A percentile compares a stretch with the other conserved stretches of the same genome.
phyloP scores from a whole-genome alignment of 345 rosid genomes.

The Euphorbia tirucalli region DNA sequence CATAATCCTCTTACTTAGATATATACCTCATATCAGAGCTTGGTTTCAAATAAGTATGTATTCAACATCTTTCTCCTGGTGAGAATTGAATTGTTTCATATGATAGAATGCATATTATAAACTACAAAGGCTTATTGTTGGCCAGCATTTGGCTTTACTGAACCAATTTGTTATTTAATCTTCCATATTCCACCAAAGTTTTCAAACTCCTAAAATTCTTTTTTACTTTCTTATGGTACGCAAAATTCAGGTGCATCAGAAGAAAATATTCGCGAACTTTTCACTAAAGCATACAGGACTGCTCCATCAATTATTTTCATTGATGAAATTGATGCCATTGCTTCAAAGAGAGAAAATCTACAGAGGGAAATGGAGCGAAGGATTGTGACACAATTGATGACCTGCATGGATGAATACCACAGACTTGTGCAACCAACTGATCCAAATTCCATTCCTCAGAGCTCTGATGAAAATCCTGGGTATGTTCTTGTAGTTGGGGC shows the following conservation, averaged over 20 bases:
- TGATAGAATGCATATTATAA: too few species aligned
- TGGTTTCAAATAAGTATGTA: background rate
- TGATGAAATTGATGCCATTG: conserved; percentile 95
- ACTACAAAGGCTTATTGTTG: background rate
- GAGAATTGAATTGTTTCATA: background rate
- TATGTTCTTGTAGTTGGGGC: conserved; percentile 93
- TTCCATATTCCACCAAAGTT: background rate
- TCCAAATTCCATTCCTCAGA: conserved; percentile 29
- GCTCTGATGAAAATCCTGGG: conserved; percentile 38
- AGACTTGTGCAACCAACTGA: conserved; percentile 37
- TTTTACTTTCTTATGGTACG: background rate
- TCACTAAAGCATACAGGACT: conserved; percentile 69
- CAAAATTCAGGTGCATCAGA: conserved; percentile 70
- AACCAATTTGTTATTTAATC: background rate
- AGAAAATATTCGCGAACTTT: conserved; percentile 82
- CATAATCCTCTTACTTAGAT: too few species aligned
- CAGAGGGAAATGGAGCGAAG: conserved; percentile 92
- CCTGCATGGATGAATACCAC: conserved; percentile 86
- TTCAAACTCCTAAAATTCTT: background rate
- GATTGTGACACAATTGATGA: conserved; percentile 86
- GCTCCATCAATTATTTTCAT: conserved; percentile 90
- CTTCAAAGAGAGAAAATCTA: conserved; percentile 82
- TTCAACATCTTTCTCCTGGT: background rate
- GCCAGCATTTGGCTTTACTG: background rate
- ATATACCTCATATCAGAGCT: too few species aligned